Conservation (phyloP, 331 rosid species). For the Arachis monticola region DNA sequence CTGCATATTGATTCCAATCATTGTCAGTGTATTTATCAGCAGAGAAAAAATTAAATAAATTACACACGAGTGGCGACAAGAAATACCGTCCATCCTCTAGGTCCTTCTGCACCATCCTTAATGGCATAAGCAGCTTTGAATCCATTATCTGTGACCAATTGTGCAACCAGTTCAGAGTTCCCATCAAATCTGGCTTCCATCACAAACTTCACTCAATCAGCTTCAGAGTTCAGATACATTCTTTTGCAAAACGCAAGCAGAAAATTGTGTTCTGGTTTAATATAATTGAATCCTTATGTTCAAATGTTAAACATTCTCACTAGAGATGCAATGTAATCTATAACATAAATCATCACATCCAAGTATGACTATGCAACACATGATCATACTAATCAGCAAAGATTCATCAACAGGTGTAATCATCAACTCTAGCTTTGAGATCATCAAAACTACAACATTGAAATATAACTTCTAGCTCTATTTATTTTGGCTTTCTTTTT, state of each 20-base stretch:
- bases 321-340: background rate
- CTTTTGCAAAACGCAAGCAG: constrained; percentile 39
- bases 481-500: no score
- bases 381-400: no score
- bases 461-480: background rate
- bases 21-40: constrained; percentile 27
- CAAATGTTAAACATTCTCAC: background rate
- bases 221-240: constrained; percentile 48
- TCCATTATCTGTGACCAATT: constrained; percentile 81
- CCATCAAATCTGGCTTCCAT: constrained; percentile 99
- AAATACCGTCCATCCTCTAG: constrained; percentile 92
- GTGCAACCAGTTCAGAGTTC: constrained; percentile 93
- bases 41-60: background rate
- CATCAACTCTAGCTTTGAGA: constrained; percentile 16
- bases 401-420: no score
- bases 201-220: constrained; percentile 64
- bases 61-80: constrained; percentile 27
- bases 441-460: background rate
- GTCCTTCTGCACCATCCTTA: constrained; percentile 96
- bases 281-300: constrained; percentile 3
- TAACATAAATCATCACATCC: background rate
- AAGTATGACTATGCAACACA: background rate
- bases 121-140: constrained; percentile 94
- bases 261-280: background rate
- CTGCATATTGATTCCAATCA: constrained; percentile 54